phyloP scores from a whole-genome alignment of 78 protist genomes.

The Dictyostelium brefeldianum region DNA sequence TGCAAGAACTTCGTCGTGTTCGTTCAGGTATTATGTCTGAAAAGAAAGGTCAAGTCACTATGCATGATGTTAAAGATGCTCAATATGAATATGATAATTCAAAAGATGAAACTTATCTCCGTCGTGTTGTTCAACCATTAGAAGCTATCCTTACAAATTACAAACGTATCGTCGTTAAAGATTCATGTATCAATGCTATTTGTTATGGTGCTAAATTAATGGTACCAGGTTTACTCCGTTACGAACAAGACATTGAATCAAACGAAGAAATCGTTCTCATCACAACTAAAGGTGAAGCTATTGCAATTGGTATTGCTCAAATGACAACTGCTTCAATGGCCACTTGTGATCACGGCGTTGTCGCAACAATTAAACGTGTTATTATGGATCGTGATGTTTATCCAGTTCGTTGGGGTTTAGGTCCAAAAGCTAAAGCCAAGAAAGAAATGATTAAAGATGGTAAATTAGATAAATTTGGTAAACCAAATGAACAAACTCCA shows the following conservation, averaged over 20 bases:
- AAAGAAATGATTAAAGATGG: constrained; percentile 97
- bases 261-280: constrained; percentile 98
- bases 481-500: constrained; percentile 98
- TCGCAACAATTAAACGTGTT: constrained; percentile 99
- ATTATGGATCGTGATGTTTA: constrained; percentile 99
- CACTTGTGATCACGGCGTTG: constrained; percentile 98
- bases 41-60: constrained; percentile 95
- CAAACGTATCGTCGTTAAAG: constrained; percentile 99
- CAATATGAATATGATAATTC: constrained; percentile 93
- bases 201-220: constrained; percentile 99
- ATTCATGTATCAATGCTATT: constrained; percentile 99
- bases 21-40: constrained; percentile 96
- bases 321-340: constrained; percentile 98
- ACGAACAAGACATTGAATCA: constrained; percentile 94
- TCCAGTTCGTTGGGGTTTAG: constrained; percentile 99
- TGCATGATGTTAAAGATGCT: constrained; percentile 99
- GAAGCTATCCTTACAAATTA: constrained; percentile 95
- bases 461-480: constrained; percentile 98
- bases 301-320: constrained; percentile 99
- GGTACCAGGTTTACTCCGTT: constrained; percentile 99
- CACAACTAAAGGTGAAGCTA: constrained; percentile 99
- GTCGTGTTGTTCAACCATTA: constrained; percentile 98
- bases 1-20: constrained; percentile 95
- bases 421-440: constrained; percentile 96
- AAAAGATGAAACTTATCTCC: constrained; percentile 95